These are phyloP conservation scores for Phytophthora tentaculata DNA, from an alignment of 352 stramenopile species.

Conservation along the genomic window DNA sequence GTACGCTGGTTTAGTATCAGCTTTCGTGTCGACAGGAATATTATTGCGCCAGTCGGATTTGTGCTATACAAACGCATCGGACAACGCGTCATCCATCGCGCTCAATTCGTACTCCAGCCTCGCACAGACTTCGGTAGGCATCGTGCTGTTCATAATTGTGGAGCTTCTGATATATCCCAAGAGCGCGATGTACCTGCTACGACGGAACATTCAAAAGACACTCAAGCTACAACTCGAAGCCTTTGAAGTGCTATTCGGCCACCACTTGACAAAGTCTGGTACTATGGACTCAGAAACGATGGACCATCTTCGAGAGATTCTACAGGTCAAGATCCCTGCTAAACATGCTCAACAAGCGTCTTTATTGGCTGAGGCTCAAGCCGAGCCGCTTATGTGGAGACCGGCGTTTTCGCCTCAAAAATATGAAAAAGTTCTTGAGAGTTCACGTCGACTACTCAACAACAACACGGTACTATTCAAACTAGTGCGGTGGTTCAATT, in stretches of 20 bases:
- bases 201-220: constrained; percentile 74
- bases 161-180: constrained; percentile 65
- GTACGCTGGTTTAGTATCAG: constrained; percentile 66
- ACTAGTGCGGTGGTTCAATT: constrained; percentile 72
- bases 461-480: constrained; percentile 84
- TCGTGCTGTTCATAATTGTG: constrained; percentile 76
- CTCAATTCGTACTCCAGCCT: constrained; percentile 77
- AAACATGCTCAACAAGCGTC: constrained; percentile 54
- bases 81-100: constrained; percentile 45
- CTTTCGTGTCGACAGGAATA: constrained; percentile 67
- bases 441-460: constrained; percentile 68
- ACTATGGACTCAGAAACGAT: constrained; percentile 56
- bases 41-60: constrained; percentile 64
- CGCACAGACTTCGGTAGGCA: constrained; percentile 77
- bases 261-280: constrained; percentile 61
- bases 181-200: constrained; percentile 59
- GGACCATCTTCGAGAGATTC: constrained; percentile 48
- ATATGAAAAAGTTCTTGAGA: constrained; percentile 69
- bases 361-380: constrained; percentile 60
- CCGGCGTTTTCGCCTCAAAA: constrained; percentile 70
- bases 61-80: constrained; percentile 40
- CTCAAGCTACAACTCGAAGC: constrained; percentile 58
- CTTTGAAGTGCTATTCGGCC: constrained; percentile 68
- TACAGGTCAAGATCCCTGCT: constrained; percentile 61
- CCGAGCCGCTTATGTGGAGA: constrained; percentile 67